Base-by-base conservation (phyloP, 495 filamentous ascomycete species). In the Aspergillus avenaceus region DNA sequence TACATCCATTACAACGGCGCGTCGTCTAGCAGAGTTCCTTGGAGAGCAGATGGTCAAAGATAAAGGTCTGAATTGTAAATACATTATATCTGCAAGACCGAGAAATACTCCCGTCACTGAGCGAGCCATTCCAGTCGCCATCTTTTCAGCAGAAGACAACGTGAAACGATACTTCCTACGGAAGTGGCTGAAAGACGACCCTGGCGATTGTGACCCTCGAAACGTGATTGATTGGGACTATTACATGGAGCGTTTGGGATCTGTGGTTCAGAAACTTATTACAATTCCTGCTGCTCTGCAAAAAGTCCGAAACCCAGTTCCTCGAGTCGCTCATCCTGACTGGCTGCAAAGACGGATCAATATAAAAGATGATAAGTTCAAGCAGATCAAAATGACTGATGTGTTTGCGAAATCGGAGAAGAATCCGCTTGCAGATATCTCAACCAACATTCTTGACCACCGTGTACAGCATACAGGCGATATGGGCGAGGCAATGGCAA, bases 1-100 rank as follows among this genome's bases (percentile, higher is more conserved):
- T 0, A 97, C 93, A 6, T 95, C 93, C 2, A 99, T 99, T 64
- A 99, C 93, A 1, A 99, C 93, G 0, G 93, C 93, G n/a, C 91
- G 85, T 59, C 88, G 93, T 40, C 70, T 99, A 14, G 93, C 93
- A 23, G 95, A 97, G 59, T 99, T 99, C 63, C 66, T 99, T 41
- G 93, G 93, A 12, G 91, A 96, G 65, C 91, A 96, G 61, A 99
- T 99, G 93, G 81, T 96, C 55, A 99, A 99, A 59, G 93, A 99
- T 66, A 97, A 97, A 66, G 93, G 93, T 13, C 69, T 99, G 56
- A 97, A 97, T 68, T 99, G 93, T 84, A 97, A 97, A 67, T 99
- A 95, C 67, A 95, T 99, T 67, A 97, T 99, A 55, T 95, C 91
- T 32, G 79, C 90, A 7, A 84, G 78, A 54, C 93, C 93, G 19